phyloP scores from a whole-genome alignment of 2,329 filamentous ascomycete genomes.

The Colletotrichum sp. region DNA sequence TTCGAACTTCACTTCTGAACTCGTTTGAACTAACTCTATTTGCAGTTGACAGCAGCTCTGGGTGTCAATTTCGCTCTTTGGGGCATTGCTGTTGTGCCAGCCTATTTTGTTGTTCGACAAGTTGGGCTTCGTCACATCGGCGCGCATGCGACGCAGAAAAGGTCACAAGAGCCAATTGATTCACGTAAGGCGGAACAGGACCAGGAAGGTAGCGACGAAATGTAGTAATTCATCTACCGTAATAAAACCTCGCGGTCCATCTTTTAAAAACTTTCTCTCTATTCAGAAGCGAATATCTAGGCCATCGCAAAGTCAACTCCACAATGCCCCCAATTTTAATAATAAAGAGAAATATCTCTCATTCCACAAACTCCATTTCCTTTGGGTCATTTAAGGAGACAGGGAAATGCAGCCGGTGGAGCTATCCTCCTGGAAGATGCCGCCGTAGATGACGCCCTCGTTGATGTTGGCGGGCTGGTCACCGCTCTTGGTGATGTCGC shows the following conservation, averaged over 20 bases:
- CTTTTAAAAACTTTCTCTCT: not conserved
- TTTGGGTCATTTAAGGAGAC: not conserved
- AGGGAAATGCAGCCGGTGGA: slow-evolving; percentile 19
- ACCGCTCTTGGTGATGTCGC: slow-evolving; percentile 51
- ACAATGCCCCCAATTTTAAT: not conserved
- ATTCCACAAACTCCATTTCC: not conserved
- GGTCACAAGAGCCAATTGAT: not conserved
- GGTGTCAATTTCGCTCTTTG: not conserved
- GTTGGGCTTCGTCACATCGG: not conserved
- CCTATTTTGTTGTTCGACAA: not conserved
- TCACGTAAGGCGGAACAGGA: not conserved
- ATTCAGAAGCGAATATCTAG: not conserved
- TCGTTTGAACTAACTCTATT: not conserved
- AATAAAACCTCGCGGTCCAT: not conserved
- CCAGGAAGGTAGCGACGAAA: not conserved
- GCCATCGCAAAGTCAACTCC: not conserved
- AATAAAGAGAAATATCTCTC: not conserved
- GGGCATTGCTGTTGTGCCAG: not conserved
- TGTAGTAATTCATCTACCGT: not conserved
- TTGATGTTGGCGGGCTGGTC: slow-evolving; percentile 52
- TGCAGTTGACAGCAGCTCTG: not conserved
- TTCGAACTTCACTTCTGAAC: not conserved
- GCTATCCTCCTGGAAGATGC: slow-evolving; percentile 58
- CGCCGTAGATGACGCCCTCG: slow-evolving; percentile 57
- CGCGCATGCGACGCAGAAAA: not conserved